Evolutionary conservation across 305 asterid genomes (phyloP).

Genomic region (Ilex paraguariensis): DNA sequence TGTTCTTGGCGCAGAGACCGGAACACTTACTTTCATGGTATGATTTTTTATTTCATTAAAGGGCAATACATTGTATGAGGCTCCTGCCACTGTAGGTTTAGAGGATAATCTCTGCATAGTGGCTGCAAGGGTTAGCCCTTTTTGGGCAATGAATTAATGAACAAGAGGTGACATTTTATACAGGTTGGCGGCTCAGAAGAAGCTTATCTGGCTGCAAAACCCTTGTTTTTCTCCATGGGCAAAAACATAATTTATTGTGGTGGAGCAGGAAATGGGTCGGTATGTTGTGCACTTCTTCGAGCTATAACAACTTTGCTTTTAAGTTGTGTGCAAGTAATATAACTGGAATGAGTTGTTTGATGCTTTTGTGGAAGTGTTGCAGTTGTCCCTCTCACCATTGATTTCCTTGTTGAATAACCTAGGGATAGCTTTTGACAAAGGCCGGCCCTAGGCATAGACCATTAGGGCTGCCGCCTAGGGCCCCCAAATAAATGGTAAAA

Average conservation of each 20-base stretch:
- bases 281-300: constrained; percentile 24
- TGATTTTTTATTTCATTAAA: not conserved
- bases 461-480: no score
- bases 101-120: not conserved
- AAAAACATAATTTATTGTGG: constrained; percentile 83
- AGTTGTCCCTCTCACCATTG: not conserved
- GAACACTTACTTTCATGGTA: constrained; percentile 97
- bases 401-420: not conserved
- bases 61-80: no score
- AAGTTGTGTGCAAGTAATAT: no score
- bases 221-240: constrained; percentile 87
- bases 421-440: not conserved
- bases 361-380: not conserved
- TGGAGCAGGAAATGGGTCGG: constrained; percentile 96
- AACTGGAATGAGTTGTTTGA: not conserved
- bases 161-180: constrained; percentile 14
- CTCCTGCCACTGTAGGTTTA: no score
- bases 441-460: no score
- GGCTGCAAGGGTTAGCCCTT: constrained; percentile 3
- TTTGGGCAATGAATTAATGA: constrained; percentile 13
- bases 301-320: no score
- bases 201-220: constrained; percentile 62
- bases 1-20: constrained; percentile 76
- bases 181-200: constrained; percentile 94
- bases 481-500: no score